Conservation (phyloP, 768 basidiomycete genomes). For the Amanita subjunquillea region DNA sequence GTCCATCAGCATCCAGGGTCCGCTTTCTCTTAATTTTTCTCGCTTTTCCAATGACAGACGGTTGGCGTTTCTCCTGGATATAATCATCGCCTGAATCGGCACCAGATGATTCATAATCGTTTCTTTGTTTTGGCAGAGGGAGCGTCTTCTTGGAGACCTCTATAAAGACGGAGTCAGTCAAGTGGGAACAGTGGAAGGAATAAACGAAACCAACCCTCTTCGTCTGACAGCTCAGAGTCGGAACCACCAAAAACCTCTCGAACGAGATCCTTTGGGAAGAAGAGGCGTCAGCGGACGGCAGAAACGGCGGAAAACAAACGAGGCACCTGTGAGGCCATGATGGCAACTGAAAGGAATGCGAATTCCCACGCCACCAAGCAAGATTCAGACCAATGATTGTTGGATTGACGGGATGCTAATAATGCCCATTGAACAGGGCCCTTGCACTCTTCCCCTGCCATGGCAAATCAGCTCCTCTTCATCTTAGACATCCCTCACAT, state of each 20-base stretch:
- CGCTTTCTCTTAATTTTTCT: slow-evolving; percentile 21
- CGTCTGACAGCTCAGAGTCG: slow-evolving; percentile 78
- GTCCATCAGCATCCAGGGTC: slow-evolving; percentile 17
- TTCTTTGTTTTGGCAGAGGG: slow-evolving; percentile 18
- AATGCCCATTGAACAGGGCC: no score
- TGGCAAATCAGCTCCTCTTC: slow-evolving; percentile 2
- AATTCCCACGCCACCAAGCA: slow-evolving; percentile 3
- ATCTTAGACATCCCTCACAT: slow-evolving; percentile 10
- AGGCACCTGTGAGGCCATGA: slow-evolving; percentile 14
- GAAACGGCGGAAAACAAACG: background rate
- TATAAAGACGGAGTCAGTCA: background rate
- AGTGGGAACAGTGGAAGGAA: background rate
- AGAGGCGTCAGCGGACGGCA: slow-evolving; percentile 1
- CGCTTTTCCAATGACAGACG: slow-evolving; percentile 17
- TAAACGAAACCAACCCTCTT: slow-evolving; percentile 32
- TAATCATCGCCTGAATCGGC: slow-evolving; percentile 42
- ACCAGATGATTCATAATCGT: slow-evolving; percentile 45
- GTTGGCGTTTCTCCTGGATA: slow-evolving; percentile 23
- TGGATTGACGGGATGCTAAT: background rate
- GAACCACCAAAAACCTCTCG: slow-evolving; percentile 77
- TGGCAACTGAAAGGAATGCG: background rate
- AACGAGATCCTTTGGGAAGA: slow-evolving; percentile 32
- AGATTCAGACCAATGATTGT: background rate
- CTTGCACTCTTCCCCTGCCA: background rate
- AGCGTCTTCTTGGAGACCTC: slow-evolving; percentile 11